Conservation (phyloP, 169 alveolate species). For the Cytauxzoon felis region DNA sequence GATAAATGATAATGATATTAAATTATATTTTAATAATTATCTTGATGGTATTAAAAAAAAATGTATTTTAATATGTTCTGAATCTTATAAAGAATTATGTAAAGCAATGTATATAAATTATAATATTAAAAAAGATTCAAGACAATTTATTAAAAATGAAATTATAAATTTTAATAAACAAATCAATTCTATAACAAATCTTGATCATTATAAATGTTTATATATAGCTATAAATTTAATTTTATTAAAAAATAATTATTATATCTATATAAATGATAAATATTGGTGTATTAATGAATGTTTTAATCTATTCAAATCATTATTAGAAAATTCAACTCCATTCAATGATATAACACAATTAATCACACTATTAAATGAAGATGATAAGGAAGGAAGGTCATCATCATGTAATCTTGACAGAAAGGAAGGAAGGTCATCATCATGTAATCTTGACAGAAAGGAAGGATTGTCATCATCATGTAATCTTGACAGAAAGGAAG, state of each 20-base stretch:
- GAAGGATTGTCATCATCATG: too few relatives aligned
- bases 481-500: too few relatives aligned
- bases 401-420: too few relatives aligned
- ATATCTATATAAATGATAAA: slow-evolving; percentile 42
- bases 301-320: slow-evolving; percentile 4
- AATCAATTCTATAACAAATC: slow-evolving; percentile 16
- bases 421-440: too few relatives aligned
- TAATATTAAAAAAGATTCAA: slow-evolving; percentile 46
- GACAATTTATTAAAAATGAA: slow-evolving; percentile 20
- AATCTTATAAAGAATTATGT: slow-evolving; percentile 14
- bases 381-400: slow-evolving; percentile 21
- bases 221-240: slow-evolving; percentile 22
- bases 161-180: slow-evolving; percentile 23
- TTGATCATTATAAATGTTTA: slow-evolving; percentile 14
- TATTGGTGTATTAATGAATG: slow-evolving; percentile 48
- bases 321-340: too few relatives aligned
- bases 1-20: slow-evolving; percentile 48
- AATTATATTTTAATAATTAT: slow-evolving; percentile 10
- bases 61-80: slow-evolving; percentile 23
- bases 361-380: slow-evolving; percentile 16
- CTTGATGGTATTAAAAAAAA: slow-evolving; percentile 32
- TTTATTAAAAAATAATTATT: slow-evolving; percentile 26
- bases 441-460: too few relatives aligned
- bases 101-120: slow-evolving; percentile 50
- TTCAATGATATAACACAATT: background rate